Percentiles rank a stretch among this genome's conserved stretches.
These are phyloP conservation scores for Naganishia albida DNA, from an alignment of 1,284 basidiomycete genomes.

Conservation along the genomic window DNA sequence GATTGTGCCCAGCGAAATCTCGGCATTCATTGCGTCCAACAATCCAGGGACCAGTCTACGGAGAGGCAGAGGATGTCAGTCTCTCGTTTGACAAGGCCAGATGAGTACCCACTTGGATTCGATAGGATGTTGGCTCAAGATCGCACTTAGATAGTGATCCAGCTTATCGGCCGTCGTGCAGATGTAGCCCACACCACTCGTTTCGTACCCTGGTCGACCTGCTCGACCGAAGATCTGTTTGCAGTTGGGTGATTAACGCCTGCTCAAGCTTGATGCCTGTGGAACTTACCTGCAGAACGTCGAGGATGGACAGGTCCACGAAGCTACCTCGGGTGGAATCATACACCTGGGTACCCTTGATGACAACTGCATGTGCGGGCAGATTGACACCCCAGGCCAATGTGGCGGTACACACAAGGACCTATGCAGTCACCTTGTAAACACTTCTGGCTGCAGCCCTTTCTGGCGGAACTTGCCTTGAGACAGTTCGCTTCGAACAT, in stretches of 20 bases:
- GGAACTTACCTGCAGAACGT: conserved; percentile 74
- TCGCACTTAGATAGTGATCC: conserved; percentile 83
- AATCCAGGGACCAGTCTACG: conserved; percentile 80
- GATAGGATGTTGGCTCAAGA: conserved; percentile 90
- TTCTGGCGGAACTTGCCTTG: conserved; percentile 64
- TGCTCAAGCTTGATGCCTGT: too few species aligned
- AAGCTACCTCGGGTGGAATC: conserved; percentile 85
- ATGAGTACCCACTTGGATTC: conserved; percentile 76
- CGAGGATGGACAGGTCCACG: conserved; percentile 89
- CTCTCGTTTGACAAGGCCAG: not conserved
- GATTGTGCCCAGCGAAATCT: conserved; percentile 93
- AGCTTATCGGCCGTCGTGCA: conserved; percentile 93
- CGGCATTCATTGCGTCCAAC: conserved; percentile 91
- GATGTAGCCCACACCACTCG: conserved; percentile 94
- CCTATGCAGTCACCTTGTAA: conserved; percentile 58
- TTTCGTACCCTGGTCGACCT: conserved; percentile 92
- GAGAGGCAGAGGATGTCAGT: not conserved
- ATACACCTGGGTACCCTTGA: conserved; percentile 98
- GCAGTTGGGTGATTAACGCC: not conserved
- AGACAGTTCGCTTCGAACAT: conserved; percentile 90
- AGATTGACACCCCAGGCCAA: conserved; percentile 99
- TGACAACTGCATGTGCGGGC: conserved; percentile 95
- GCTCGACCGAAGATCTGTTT: conserved; percentile 87
- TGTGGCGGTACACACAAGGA: conserved; percentile 96
- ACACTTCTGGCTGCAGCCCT: too few species aligned